Conservation (phyloP, 208 protist species). For the Trypanosoma platydactyli region DNA sequence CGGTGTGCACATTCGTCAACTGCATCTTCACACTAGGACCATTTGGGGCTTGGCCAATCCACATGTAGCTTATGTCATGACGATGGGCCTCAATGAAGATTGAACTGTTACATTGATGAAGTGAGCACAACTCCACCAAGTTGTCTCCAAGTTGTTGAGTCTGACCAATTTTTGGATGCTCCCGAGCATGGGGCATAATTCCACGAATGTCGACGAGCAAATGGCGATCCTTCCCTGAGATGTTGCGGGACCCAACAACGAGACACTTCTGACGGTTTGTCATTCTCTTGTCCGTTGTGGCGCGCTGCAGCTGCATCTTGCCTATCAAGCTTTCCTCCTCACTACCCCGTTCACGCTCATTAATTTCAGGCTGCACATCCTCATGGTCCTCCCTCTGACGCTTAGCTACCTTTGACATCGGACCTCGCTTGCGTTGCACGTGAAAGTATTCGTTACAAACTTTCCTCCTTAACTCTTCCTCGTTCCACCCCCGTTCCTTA, state of each 20-base stretch:
- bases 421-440: not conserved
- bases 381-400: constrained; percentile 18
- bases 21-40: constrained; percentile 96
- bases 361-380: not conserved
- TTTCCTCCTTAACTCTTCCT: too few relatives aligned
- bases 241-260: constrained; percentile 88
- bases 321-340: constrained; percentile 62
- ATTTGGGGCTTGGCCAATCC: constrained; percentile 90
- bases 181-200: constrained; percentile 95
- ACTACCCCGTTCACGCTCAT: constrained; percentile 6
- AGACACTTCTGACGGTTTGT: constrained; percentile 95
- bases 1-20: constrained; percentile 96
- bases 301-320: constrained; percentile 41
- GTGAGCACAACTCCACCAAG: constrained; percentile 87
- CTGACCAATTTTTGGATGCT: constrained; percentile 89
- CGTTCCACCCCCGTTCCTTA: not conserved
- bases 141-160: constrained; percentile 66
- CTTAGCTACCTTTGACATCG: constrained; percentile 20
- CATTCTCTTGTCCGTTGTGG: constrained; percentile 76
- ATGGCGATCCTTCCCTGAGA: constrained; percentile 92
- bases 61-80: constrained; percentile 93
- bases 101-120: constrained; percentile 93
- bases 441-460: not conserved
- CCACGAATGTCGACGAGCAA: constrained; percentile 91
- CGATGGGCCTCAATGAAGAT: constrained; percentile 93